Evolutionary conservation across 2,329 filamentous ascomycete genomes (phyloP).

Genomic region (Pestalotiopsis sp.): DNA sequence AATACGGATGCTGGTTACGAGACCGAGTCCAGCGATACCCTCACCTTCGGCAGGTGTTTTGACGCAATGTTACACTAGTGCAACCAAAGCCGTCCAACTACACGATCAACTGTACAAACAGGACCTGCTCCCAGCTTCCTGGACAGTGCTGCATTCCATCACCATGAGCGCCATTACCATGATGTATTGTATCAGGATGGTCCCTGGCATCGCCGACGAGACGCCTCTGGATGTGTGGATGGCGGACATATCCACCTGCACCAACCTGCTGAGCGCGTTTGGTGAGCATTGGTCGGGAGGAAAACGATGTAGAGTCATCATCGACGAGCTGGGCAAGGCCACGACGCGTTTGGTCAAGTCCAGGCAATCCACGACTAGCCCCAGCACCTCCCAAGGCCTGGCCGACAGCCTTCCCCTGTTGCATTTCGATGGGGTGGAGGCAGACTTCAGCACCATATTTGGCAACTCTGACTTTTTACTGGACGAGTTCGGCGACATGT

Average conservation of each 20-base stretch:
- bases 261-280: slow-evolving; percentile 50
- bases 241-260: slow-evolving; percentile 40
- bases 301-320: slow-evolving; percentile 44
- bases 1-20: slow-evolving; percentile 48
- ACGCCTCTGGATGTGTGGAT: slow-evolving; percentile 41
- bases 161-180: slow-evolving; percentile 51
- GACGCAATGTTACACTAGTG: slow-evolving; percentile 43
- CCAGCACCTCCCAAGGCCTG: neutral
- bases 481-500: slow-evolving; percentile 9
- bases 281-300: slow-evolving; percentile 55
- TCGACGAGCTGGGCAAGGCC: slow-evolving; percentile 35
- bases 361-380: neutral
- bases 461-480: neutral
- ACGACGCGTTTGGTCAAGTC: slow-evolving; percentile 1
- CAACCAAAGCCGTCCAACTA: slow-evolving; percentile 39
- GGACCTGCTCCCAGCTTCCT: slow-evolving; percentile 47
- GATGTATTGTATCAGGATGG: slow-evolving; percentile 51
- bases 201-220: slow-evolving; percentile 40
- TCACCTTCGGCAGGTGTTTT: slow-evolving; percentile 43
- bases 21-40: slow-evolving; percentile 54
- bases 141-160: slow-evolving; percentile 49
- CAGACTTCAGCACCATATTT: neutral
- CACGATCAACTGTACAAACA: slow-evolving; percentile 45
- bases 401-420: neutral
- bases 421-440: neutral